Base-by-base conservation (phyloP, 2,329 filamentous ascomycete genomes). In the Cordyceps farinosa region DNA sequence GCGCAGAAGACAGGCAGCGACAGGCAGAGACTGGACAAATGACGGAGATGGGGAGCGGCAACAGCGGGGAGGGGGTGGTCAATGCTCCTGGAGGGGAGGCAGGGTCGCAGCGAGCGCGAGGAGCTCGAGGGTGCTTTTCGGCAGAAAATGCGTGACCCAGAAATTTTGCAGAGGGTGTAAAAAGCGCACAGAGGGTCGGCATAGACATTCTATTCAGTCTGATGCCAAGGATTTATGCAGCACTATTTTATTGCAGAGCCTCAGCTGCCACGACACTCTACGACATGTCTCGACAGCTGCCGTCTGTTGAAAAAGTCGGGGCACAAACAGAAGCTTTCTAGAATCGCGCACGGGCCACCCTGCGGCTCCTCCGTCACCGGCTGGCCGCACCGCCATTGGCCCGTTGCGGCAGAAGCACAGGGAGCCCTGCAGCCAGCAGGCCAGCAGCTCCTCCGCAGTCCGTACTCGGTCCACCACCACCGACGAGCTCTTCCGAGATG, bases 311-410 rank as follows among this genome's bases (percentile, higher is more conserved):
- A 63, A 64, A 61, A 61, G 56, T 60, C 47, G 61, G 62, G 62
- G 61, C 48, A 60, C 44, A 51, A 29, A 47, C 54, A 62, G 68
- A 70, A 70, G 66, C 67, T 69, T 70, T 70, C 67, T 70, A 71
- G 69, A 71, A 71, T 64, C 45, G 64, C 59, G 67, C 69, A 69
- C 69, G 61, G 66, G 45, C 65, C 68, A 66, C 62, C 22, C 11
- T 38, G 47, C n/a, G 66, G 52, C 61, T 62, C 62, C 47, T 60
- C 56, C 64, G 61, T 54, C 58, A 40, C 58, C 50, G 58, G 58
- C 38, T 54, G 50, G 29, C 58, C 29, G 48, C 38, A 8, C 38
- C 50, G 3, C 42, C 50, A 61, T 61, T 61, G 58, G 58, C 58
- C 58, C 58, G 42, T 61, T 54, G 58, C 58, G 48, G 50, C 58